These are phyloP conservation scores for Erodium texanum DNA, from an alignment of 441 rosid species.

Conservation along the genomic window DNA sequence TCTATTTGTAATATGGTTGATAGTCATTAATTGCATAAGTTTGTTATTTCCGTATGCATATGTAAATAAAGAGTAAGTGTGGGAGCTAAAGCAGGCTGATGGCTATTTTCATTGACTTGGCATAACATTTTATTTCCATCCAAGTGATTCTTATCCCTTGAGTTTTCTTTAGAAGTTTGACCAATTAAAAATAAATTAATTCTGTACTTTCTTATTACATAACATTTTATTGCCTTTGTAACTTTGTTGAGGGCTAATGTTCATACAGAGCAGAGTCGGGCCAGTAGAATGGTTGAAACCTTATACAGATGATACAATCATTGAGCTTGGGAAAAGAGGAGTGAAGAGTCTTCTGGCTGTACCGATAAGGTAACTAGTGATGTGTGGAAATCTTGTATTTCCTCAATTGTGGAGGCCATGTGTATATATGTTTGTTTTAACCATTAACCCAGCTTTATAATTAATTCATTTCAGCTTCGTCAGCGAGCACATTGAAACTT, in stretches of 20 bases:
- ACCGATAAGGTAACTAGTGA: constrained; percentile 59
- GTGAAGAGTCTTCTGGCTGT: constrained; percentile 81
- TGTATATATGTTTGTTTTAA: constrained; percentile 8
- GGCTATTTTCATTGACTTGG: background rate
- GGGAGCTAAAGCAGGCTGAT: background rate
- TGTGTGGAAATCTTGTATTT: constrained; percentile 3
- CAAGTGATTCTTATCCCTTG: background rate
- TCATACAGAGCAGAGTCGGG: constrained; percentile 93
- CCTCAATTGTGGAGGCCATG: too few relatives aligned
- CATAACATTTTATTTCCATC: constrained; percentile 8
- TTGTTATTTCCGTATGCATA: background rate
- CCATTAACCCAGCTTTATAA: constrained; percentile 2
- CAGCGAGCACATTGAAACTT: constrained; percentile 29
- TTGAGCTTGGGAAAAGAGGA: constrained; percentile 80
- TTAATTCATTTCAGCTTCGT: constrained; percentile 58
- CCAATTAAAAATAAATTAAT: too few relatives aligned
- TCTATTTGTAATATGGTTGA: constrained; percentile 7
- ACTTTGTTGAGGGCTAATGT: constrained; percentile 20
- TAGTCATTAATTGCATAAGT: background rate
- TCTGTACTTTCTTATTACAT: background rate
- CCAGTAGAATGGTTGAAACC: constrained; percentile 99
- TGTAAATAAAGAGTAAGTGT: constrained; percentile 2
- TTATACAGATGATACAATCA: constrained; percentile 86
- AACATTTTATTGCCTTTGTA: background rate
- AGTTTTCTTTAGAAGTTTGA: too few relatives aligned